phyloP scores from a whole-genome alignment of 148 eudicot genomes.

The Oxyria digyna region DNA sequence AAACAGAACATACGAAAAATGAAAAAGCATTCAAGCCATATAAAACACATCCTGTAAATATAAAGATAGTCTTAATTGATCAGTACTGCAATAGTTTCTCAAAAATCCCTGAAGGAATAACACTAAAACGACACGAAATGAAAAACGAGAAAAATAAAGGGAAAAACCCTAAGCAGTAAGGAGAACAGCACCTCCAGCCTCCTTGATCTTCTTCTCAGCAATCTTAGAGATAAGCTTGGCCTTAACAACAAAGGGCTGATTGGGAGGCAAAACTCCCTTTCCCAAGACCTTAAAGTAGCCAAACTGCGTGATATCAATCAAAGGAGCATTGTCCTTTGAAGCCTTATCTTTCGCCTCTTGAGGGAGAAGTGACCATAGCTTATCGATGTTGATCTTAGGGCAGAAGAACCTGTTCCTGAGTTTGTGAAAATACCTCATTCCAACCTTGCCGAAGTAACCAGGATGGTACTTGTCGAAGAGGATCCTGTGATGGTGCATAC shows the following conservation, averaged over 20 bases:
- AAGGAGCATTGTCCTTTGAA: background rate
- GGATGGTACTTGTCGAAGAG: slow-evolving; percentile 19
- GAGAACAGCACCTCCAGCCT: slow-evolving; percentile 11
- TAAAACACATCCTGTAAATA: too few species aligned
- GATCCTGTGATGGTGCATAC: slow-evolving; percentile 15
- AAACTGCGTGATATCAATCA: slow-evolving; percentile 13
- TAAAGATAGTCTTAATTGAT: too few species aligned
- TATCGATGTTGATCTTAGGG: slow-evolving; percentile 11
- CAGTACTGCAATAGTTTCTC: too few species aligned
- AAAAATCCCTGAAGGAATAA: too few species aligned
- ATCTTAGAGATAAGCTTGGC: slow-evolving; percentile 12
- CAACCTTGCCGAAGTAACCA: slow-evolving; percentile 15
- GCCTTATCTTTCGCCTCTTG: slow-evolving; percentile 10
- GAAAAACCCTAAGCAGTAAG: slow-evolving; percentile 12
- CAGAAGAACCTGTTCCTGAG: slow-evolving; percentile 14
- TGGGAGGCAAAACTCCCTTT: slow-evolving; percentile 9
- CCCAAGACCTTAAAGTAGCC: slow-evolving; percentile 16
- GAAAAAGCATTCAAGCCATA: too few species aligned
- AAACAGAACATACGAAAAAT: too few species aligned
- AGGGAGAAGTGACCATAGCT: slow-evolving; percentile 12
- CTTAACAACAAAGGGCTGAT: slow-evolving; percentile 10
- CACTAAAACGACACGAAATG: background rate
- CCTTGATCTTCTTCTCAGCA: slow-evolving; percentile 18
- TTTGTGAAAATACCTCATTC: slow-evolving; percentile 14
- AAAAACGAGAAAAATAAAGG: background rate